Evolutionary conservation across 495 filamentous ascomycete species (phyloP).

Genomic region (Penicillium mononematosum): DNA sequence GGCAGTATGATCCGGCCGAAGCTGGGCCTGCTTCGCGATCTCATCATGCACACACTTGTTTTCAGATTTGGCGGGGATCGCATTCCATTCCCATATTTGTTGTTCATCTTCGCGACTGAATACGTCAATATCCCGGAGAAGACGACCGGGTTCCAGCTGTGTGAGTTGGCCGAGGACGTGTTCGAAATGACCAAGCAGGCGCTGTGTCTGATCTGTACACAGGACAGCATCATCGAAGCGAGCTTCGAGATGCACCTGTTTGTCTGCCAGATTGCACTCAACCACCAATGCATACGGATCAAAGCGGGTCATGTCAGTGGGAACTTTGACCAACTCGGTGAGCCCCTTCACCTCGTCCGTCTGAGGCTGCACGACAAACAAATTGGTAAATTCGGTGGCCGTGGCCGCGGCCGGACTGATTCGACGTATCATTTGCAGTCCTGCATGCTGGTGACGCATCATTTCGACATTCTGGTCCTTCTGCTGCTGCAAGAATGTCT

Average conservation of each 20-base stretch:
- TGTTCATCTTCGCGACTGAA: slow-evolving; percentile 2
- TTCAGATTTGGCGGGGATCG: background rate
- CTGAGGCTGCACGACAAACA: slow-evolving; percentile 25
- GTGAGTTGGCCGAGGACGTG: slow-evolving; percentile 7
- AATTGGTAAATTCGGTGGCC: slow-evolving; percentile 54
- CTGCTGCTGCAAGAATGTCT: slow-evolving; percentile 37
- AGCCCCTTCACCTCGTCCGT: background rate
- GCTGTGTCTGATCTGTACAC: background rate
- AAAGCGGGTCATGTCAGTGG: background rate
- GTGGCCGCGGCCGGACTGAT: slow-evolving; percentile 47
- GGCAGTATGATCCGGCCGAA: background rate
- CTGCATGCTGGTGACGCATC: slow-evolving; percentile 43
- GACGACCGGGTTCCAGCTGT: background rate
- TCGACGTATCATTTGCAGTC: slow-evolving; percentile 51
- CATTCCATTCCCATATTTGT: slow-evolving; percentile 10
- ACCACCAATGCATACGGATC: slow-evolving; percentile 7
- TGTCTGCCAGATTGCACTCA: slow-evolving; percentile 6
- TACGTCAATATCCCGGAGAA: background rate
- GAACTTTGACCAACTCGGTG: background rate
- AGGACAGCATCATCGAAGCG: slow-evolving; percentile 9
- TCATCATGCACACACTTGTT: slow-evolving; percentile 32
- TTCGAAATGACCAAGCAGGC: slow-evolving; percentile 5
- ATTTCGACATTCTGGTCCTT: slow-evolving; percentile 37
- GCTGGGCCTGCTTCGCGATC: slow-evolving; percentile 24
- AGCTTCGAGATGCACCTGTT: background rate